Conservation (phyloP, 495 filamentous ascomycete genomes). For the Penicillium antarcticum region DNA sequence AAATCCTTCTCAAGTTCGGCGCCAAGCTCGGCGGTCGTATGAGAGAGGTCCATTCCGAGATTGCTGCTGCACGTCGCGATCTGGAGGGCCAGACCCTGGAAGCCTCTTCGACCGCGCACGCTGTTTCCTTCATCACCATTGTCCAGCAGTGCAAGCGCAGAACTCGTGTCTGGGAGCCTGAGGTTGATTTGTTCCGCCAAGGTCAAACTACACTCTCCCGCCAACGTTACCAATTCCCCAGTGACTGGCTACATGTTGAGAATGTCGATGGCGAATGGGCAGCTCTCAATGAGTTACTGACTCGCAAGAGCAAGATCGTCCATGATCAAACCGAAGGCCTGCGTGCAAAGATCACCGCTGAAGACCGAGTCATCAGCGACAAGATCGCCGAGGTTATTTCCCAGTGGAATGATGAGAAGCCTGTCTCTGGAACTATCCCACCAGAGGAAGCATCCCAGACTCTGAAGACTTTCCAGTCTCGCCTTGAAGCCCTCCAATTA, state of each 20-base stretch:
- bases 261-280: conserved; percentile 94
- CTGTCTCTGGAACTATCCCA: conserved; percentile 87
- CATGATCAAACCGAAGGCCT: conserved; percentile 93
- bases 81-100: conserved; percentile 88
- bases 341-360: conserved; percentile 90
- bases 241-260: conserved; percentile 90
- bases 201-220: conserved; percentile 86
- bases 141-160: conserved; percentile 94
- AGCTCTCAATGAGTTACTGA: conserved; percentile 81
- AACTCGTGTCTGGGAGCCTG: conserved; percentile 88
- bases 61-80: conserved; percentile 82
- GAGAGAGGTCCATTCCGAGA: conserved; percentile 81
- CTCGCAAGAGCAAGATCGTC: conserved; percentile 87
- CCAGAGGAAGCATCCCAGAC: conserved; percentile 81
- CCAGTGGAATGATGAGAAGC: conserved; percentile 94
- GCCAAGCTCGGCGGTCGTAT: conserved; percentile 83
- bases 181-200: conserved; percentile 91
- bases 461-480: conserved; percentile 73
- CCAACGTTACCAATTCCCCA: conserved; percentile 87
- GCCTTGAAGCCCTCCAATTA: conserved; percentile 74
- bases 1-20: conserved; percentile 91
- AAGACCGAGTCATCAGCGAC: conserved; percentile 84
- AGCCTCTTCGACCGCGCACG: conserved; percentile 89
- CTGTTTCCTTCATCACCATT: conserved; percentile 95
- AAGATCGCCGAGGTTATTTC: conserved; percentile 79